phyloP scores from a whole-genome alignment of 768 basidiomycete genomes.

The Amanita pseudoporphyria region DNA sequence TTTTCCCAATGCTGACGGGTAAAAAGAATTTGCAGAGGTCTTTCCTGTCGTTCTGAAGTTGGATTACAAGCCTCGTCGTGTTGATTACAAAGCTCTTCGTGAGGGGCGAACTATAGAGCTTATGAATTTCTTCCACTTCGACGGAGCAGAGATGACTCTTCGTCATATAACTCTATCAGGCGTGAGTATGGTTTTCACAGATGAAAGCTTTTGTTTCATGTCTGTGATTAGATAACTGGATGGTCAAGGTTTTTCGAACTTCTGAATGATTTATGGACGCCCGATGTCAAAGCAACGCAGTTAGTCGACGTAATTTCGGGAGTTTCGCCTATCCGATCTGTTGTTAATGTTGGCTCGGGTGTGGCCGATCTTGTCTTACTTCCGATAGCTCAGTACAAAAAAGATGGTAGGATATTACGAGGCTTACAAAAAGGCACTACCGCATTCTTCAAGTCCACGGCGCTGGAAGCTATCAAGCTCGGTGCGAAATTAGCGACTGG shows the following conservation, averaged over 20 bases:
- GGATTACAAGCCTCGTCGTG: conserved; percentile 96
- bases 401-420: conserved; percentile 86
- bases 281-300: conserved; percentile 98
- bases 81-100: conserved; percentile 85
- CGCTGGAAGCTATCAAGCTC: conserved; percentile 90
- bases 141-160: conserved; percentile 96
- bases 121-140: conserved; percentile 99
- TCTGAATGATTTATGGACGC: conserved; percentile 98
- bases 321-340: conserved; percentile 89
- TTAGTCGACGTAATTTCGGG: conserved; percentile 95
- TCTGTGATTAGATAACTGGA: conserved; percentile 68
- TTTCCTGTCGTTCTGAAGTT: conserved; percentile 93
- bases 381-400: conserved; percentile 96
- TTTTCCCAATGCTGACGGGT: conserved; percentile 36
- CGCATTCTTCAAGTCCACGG: conserved; percentile 89
- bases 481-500: conserved; percentile 93
- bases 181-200: conserved; percentile 37
- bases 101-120: conserved; percentile 92
- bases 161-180: conserved; percentile 88
- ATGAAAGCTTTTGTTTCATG: conserved; percentile 1
- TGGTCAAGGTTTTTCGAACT: conserved; percentile 84
- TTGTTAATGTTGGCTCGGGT: conserved; percentile 96
- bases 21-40: conserved; percentile 82
- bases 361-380: conserved; percentile 93
- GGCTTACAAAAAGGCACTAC: conserved; percentile 93